phyloP scores from a whole-genome alignment of 257 asterid genomes.

The Solanum sejunctum region DNA sequence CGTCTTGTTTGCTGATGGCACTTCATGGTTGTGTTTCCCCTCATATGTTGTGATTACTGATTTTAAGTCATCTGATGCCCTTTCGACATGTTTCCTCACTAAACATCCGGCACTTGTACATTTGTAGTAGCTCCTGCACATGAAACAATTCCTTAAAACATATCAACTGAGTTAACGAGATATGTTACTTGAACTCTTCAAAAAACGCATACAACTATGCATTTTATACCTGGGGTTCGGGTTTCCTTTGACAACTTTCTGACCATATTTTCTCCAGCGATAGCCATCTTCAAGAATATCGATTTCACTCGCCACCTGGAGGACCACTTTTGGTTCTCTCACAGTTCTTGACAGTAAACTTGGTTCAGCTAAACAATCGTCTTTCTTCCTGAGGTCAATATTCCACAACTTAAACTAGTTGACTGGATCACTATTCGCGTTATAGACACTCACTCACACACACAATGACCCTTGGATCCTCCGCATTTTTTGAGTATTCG shows the following conservation, averaged over 20 bases:
- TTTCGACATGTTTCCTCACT: constrained; percentile 74
- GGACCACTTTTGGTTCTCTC: constrained; percentile 59
- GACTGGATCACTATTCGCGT: background rate
- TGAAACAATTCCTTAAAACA: background rate
- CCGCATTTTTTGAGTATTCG: background rate
- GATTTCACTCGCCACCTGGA: constrained; percentile 52
- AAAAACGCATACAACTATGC: background rate
- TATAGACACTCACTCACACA: background rate
- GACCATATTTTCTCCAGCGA: constrained; percentile 86
- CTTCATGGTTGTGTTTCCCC: constrained; percentile 71
- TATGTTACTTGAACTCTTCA: background rate
- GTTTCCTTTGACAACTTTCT: constrained; percentile 81
- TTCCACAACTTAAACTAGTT: background rate
- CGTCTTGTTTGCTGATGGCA: constrained; percentile 26
- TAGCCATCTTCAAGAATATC: constrained; percentile 86
- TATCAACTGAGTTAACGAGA: background rate
- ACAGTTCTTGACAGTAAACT: constrained; percentile 31
- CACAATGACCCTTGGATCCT: background rate
- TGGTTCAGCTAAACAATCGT: constrained; percentile 24
- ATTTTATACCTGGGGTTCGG: constrained; percentile 69
- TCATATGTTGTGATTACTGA: constrained; percentile 72
- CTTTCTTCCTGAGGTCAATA: constrained; percentile 42
- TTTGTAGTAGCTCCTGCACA: constrained; percentile 71
- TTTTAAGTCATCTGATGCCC: constrained; percentile 56
- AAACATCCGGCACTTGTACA: constrained; percentile 75